phyloP scores from a whole-genome alignment of 805 yeast genomes.

The Ogataea salicorniae region DNA sequence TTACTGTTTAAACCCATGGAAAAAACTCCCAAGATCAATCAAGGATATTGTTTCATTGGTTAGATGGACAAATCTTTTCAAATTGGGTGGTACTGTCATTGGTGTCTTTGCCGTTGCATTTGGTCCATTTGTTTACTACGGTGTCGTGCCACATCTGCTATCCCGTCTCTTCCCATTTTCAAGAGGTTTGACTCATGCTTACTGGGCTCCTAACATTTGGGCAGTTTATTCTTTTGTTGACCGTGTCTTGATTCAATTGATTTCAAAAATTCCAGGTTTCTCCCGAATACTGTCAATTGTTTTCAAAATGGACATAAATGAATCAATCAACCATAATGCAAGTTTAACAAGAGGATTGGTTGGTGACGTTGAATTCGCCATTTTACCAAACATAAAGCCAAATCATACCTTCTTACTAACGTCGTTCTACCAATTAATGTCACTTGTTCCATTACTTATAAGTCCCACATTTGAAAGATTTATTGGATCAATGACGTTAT shows the following conservation, averaged over 20 bases:
- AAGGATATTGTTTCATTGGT: constrained; percentile 19
- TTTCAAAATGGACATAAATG: constrained; percentile 4
- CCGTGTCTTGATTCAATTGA: constrained; percentile 51
- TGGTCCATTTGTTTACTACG: constrained; percentile 66
- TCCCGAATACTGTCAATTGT: constrained; percentile 32
- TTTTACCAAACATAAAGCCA: constrained; percentile 80
- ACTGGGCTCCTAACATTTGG: constrained; percentile 99
- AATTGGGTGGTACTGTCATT: constrained; percentile 60
- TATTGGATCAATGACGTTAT: constrained; percentile 76
- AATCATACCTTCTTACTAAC: constrained; percentile 72
- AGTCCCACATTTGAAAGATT: constrained; percentile 76
- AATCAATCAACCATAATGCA: constrained; percentile 9
- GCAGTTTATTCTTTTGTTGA: constrained; percentile 85
- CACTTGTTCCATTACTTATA: constrained; percentile 63
- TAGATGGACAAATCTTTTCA: constrained; percentile 53
- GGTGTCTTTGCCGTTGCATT: constrained; percentile 63
- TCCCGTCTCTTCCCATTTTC: constrained; percentile 85
- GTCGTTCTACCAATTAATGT: constrained; percentile 75
- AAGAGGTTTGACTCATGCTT: constrained; percentile 93
- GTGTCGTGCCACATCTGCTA: constrained; percentile 59
- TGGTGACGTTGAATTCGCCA: constrained; percentile 79
- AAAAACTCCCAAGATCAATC: constrained; percentile 19
- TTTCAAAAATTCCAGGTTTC: constrained; percentile 39
- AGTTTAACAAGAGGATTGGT: constrained; percentile 75
- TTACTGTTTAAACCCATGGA: constrained; percentile 51